These are phyloP conservation scores for Vigna nakashimae DNA, from an alignment of 306 rosid genomes.

Conservation along the genomic window DNA sequence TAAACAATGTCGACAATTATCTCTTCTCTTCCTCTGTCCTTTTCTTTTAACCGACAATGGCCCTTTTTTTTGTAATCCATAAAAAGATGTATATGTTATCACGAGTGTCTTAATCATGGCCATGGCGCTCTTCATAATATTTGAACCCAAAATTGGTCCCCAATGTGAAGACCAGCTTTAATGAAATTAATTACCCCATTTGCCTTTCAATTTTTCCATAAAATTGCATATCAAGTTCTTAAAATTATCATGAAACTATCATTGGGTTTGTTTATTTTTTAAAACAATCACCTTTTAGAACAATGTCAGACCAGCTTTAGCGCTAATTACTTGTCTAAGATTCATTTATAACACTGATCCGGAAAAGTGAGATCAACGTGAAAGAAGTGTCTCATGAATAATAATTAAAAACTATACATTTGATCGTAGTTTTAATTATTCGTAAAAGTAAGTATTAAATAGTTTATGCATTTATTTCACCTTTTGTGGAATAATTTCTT, in stretches of 20 bases:
- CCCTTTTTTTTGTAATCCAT: too few species aligned
- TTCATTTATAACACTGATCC: not conserved
- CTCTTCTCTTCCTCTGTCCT: constrained; percentile 6
- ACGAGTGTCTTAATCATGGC: constrained; percentile 10
- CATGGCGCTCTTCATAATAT: constrained; percentile 6
- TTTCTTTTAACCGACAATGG: constrained; percentile 33
- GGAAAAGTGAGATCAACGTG: not conserved
- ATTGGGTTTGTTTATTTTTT: not conserved
- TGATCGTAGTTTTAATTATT: not conserved
- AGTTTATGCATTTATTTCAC: not conserved
- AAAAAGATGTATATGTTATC: not conserved
- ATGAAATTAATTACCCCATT: constrained; percentile 30
- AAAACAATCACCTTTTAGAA: not conserved
- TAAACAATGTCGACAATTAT: not conserved
- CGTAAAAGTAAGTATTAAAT: not conserved
- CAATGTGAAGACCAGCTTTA: constrained; percentile 26
- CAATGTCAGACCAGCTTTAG: not conserved
- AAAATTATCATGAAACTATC: constrained; percentile 32
- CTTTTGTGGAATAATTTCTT: not conserved
- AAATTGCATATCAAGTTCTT: not conserved
- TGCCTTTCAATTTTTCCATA: constrained; percentile 15
- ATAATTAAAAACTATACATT: too few species aligned
- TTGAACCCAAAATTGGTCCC: not conserved
- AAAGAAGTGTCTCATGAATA: not conserved
- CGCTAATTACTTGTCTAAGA: not conserved